Evolutionary conservation across 192 early-diverging fungal genomes (phyloP), one percentile per base, ranked within the genome.

Genomic region (Entomortierella chlamydospora): DNA sequence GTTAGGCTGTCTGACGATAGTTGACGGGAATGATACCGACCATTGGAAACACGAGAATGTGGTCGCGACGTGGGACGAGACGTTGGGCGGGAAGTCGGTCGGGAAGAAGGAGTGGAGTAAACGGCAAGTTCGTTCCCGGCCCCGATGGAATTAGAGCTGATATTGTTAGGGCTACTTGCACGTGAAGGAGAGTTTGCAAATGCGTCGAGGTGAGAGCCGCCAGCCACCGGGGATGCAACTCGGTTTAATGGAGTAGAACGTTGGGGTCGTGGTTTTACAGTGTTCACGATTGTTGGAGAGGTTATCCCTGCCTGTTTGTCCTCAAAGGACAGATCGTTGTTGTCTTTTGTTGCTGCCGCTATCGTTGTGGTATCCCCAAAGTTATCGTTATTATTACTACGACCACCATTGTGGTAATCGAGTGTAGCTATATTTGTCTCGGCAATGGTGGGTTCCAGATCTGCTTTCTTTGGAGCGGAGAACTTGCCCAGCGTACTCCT

Each of bases 51-150:
- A 37, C 76, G 67, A n/a, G 76, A 79, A 23, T 26, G 37, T 11
- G 74, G 65, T 31, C 73, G 51, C 4, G 73, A 76, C 0, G 73
- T 67, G 4, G 73, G 73, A 1, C 73, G 50, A 10, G 73, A 77
- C 6, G 66, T 70, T 8, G 74, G 74, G 2, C 74, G 59, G 30
- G 74, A 73, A 9, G 70, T 64, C 37, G 68, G 72, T 37, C 74
- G 66, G 11, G 76, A 70, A n/a, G 76, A 79, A 53, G 76, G 68
- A 17, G 76, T 79, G 2, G 76, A 79, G 33, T 79, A 79, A 17
- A 42, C 59, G 6, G 51, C 57, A 20, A 56, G 61, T 8, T 70
- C 76, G 33, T 64, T 68, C 22, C 58, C 55, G 15, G 29, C 41
- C 2, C 61, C 57, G 18, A 70, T 15, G 43, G 76, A 79, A 18